Percentiles rank a stretch among this genome's conserved stretches.
These are phyloP conservation scores for Pichia inconspicua DNA, from an alignment of 1,139 yeast genomes.

Conservation along the genomic window DNA sequence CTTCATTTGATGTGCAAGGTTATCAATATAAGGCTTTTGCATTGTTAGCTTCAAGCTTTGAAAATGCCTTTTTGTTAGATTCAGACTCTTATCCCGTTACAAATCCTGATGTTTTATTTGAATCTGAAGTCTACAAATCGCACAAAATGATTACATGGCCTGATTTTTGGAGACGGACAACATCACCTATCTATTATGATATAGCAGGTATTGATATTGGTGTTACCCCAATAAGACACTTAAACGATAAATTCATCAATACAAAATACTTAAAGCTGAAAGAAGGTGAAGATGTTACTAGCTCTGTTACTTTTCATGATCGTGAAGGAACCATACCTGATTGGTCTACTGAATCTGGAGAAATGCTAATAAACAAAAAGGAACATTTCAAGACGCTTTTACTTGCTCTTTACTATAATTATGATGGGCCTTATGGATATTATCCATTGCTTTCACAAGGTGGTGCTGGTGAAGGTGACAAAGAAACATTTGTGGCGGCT, in stretches of 20 bases:
- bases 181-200: conserved; percentile 48
- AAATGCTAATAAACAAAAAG: conserved; percentile 43
- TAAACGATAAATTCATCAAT: conserved; percentile 23
- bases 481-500: conserved; percentile 57
- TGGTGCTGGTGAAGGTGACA: conserved; percentile 57
- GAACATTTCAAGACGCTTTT: conserved; percentile 43
- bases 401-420: conserved; percentile 49
- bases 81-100: conserved; percentile 50
- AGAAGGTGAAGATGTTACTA: conserved; percentile 17
- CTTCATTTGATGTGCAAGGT: conserved; percentile 33
- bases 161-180: conserved; percentile 58
- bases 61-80: conserved; percentile 44
- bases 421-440: conserved; percentile 46
- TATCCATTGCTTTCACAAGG: conserved; percentile 49
- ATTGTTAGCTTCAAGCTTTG: conserved; percentile 42
- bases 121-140: conserved; percentile 30
- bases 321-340: conserved; percentile 51
- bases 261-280: conserved; percentile 15
- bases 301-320: conserved; percentile 36
- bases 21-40: conserved; percentile 57
- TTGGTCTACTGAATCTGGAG: conserved; percentile 56
- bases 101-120: conserved; percentile 42
- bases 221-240: conserved; percentile 24
- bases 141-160: conserved; percentile 45
- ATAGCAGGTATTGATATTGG: conserved; percentile 39